A percentile compares a stretch with the other conserved stretches of the same genome.
Conservation (phyloP, 176 grass and related monocot species). For the Cenchrus americanus region DNA sequence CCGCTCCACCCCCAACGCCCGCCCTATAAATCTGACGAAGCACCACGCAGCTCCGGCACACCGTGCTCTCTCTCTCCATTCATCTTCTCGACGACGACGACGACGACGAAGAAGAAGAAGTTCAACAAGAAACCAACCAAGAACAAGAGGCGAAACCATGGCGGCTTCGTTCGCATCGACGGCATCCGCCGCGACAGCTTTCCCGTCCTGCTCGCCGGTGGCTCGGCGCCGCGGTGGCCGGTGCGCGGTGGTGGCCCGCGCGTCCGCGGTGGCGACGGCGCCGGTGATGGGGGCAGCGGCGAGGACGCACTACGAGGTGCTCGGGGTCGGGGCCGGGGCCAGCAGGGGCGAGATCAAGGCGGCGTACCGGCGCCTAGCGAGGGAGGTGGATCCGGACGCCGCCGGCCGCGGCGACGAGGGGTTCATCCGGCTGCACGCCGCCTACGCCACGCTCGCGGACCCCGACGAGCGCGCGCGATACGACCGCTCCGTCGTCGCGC, state of each 20-base stretch:
- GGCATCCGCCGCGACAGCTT: background rate
- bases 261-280: background rate
- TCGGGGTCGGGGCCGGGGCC: conserved; percentile 49
- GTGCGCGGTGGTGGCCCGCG: conserved; percentile 1
- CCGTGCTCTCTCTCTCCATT: background rate
- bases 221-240: background rate
- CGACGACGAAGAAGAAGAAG: no score
- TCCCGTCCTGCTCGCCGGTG: background rate
- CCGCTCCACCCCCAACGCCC: no score
- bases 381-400: conserved; percentile 74
- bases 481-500: conserved; percentile 44
- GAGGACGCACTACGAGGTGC: conserved; percentile 69
- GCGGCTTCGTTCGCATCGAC: conserved; percentile 26
- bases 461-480: conserved; percentile 70
- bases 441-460: conserved; percentile 74
- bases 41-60: background rate
- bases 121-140: background rate
- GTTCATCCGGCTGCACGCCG: conserved; percentile 74
- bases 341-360: conserved; percentile 68
- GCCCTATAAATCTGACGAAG: conserved; percentile 33
- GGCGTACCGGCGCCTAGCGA: conserved; percentile 69
- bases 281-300: background rate
- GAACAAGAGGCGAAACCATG: background rate
- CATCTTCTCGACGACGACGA: background rate
- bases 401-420: conserved; percentile 21